Percentiles rank a stretch among this genome's conserved stretches.
These are phyloP conservation scores for Phytophthora capsici DNA, from an alignment of 352 stramenopile species.

Conservation along the genomic window DNA sequence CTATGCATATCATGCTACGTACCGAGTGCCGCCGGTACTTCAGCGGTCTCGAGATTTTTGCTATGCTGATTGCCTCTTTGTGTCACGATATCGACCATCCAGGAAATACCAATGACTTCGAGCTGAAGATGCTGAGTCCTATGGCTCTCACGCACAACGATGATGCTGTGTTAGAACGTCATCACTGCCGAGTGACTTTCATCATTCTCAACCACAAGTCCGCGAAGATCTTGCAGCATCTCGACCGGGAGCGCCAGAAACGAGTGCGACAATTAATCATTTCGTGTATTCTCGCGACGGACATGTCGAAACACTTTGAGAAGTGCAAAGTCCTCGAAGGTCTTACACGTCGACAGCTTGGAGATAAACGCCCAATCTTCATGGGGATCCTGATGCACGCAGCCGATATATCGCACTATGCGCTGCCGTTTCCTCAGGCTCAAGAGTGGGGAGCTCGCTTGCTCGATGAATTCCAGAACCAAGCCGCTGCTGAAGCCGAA, in stretches of 20 bases:
- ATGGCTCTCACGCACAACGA: conserved; percentile 89
- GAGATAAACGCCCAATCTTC: conserved; percentile 60
- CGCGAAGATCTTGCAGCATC: conserved; percentile 73
- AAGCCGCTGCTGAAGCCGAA: conserved; percentile 61
- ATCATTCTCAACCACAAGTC: conserved; percentile 80
- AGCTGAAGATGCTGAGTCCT: conserved; percentile 74
- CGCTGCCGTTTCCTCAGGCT: conserved; percentile 53
- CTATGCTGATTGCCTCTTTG: conserved; percentile 73
- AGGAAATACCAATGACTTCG: conserved; percentile 86
- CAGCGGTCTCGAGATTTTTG: conserved; percentile 70
- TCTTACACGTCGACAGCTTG: conserved; percentile 62
- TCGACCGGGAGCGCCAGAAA: conserved; percentile 59
- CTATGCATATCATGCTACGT: conserved; percentile 63
- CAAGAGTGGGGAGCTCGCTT: conserved; percentile 65
- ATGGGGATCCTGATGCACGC: conserved; percentile 78
- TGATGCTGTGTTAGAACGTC: conserved; percentile 82
- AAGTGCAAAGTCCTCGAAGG: conserved; percentile 72
- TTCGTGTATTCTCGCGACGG: conserved; percentile 73
- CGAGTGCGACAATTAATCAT: conserved; percentile 71
- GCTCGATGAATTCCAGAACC: conserved; percentile 76
- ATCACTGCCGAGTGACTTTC: conserved; percentile 80
- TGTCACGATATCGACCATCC: conserved; percentile 88
- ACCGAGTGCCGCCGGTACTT: conserved; percentile 69
- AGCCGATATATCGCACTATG: conserved; percentile 72
- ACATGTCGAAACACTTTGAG: conserved; percentile 83